Conservation (phyloP, 495 filamentous ascomycete species). For the Haplographium delicatum region DNA sequence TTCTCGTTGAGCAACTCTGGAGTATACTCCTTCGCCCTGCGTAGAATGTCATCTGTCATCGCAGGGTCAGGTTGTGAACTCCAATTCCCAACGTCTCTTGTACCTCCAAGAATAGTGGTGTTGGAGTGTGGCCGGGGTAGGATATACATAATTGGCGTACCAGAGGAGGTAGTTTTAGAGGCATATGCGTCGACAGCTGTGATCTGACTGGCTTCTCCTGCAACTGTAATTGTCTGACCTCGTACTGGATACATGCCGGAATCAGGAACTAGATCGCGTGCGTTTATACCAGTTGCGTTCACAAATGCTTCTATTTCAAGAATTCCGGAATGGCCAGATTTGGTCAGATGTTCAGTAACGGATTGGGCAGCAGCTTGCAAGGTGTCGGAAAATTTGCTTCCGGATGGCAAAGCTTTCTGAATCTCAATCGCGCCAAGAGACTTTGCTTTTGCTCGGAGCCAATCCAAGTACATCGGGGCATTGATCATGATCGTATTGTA, state of each 20-base stretch:
- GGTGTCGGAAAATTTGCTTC: neutral
- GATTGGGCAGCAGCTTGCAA: neutral
- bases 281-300: neutral
- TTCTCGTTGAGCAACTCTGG: neutral
- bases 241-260: neutral
- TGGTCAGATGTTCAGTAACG: neutral
- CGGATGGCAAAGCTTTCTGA: neutral
- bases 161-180: neutral
- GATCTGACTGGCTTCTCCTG: neutral
- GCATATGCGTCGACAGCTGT: neutral
- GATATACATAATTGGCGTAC: neutral
- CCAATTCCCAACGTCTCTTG: neutral
- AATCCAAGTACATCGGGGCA: neutral
- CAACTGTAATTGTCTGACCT: neutral
- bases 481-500: neutral
- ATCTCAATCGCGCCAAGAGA: neutral
- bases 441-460: neutral
- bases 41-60: neutral
- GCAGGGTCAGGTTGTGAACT: neutral
- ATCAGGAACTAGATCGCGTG: neutral
- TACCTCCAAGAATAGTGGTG: neutral
- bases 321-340: neutral
- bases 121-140: neutral
- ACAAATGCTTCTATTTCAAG: neutral
- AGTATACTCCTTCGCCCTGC: neutral